Percentiles rank a stretch among this genome's conserved stretches.
Evolutionary conservation across 2,329 filamentous ascomycete species (phyloP).

Genomic region (Zalaria obscura): DNA sequence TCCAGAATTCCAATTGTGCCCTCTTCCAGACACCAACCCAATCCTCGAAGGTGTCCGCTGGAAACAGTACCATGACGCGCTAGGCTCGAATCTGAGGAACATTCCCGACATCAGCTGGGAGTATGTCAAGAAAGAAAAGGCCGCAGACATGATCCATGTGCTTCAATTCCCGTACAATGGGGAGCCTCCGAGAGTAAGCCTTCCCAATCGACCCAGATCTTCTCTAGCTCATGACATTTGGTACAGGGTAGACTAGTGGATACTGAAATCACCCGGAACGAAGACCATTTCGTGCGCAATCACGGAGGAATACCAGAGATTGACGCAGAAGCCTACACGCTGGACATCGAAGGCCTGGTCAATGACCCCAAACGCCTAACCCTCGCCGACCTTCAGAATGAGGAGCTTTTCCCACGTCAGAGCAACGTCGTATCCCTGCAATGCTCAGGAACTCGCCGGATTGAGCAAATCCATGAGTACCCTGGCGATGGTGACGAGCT

Average conservation of each 20-base stretch:
- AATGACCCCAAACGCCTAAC: conserved; percentile 42
- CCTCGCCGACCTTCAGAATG: conserved; percentile 45
- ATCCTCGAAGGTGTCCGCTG: conserved; percentile 30
- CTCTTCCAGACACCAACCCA: conserved; percentile 28
- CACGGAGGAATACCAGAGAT: conserved; percentile 59
- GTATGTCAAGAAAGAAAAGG: conserved; percentile 29
- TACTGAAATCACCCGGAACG: conserved; percentile 46
- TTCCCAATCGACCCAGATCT: not conserved
- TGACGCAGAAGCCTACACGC: conserved; percentile 37
- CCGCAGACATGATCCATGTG: conserved; percentile 32
- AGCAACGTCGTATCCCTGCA: conserved; percentile 49
- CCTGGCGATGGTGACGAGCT: conserved; percentile 44
- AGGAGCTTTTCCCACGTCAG: conserved; percentile 44
- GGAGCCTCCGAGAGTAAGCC: conserved; percentile 21
- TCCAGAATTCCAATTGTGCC: conserved; percentile 29
- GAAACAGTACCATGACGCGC: conserved; percentile 32
- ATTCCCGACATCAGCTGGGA: conserved; percentile 42
- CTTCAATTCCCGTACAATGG: conserved; percentile 35
- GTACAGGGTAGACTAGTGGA: conserved; percentile 36
- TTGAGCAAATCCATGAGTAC: conserved; percentile 54
- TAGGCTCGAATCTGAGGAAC: conserved; percentile 22
- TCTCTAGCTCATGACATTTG: not conserved
- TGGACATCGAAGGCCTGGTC: conserved; percentile 47
- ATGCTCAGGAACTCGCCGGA: conserved; percentile 53
- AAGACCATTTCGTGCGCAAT: conserved; percentile 54